Evolutionary conservation across 768 basidiomycete genomes (phyloP), one percentile per base, ranked within the genome.

Genomic region (Termitomyces sp.): DNA sequence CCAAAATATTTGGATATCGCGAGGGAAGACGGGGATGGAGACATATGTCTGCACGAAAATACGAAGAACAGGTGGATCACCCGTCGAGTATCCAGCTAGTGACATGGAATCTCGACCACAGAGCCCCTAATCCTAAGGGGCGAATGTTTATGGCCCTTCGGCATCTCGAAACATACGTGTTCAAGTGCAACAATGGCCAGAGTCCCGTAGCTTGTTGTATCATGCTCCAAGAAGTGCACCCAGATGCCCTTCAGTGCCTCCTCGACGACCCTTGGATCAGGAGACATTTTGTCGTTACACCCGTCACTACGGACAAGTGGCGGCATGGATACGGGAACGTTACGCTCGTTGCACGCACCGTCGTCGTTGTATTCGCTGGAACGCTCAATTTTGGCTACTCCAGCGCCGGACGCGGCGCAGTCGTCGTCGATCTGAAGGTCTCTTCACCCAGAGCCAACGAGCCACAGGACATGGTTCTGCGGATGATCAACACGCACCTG

Each of bases 31-130:
- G 69, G 31, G 66, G 63, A 5, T 82, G 82, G 82, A 80, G 80
- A 61, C 80, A 81, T 54, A 54, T 76, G 51, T 66, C 72, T 10
- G 68, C 72, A 51, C 72, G 72, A 54, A 70, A 71, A n/a, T 64
- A 66, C 57, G 59, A 58, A 29, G 64, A 65, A 20, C 63, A 62
- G 41, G 59, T 61, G 36, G 51, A 59, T 52, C 66, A 65, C 55
- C 57, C 63, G 50, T 67, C 75, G 29, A 72, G 72, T 36, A 64
- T 90, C 50, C 75, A 75, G 56, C 68, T 92, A 50, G 68, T 91
- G 60, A 84, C 87, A 29, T 92, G 89, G 89, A 91, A 92, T 69
- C 63, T 91, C 54, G 81, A 87, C 65, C 84, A 80, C 65, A 61
- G 66, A 41, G 70, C 70, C 16, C 61, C 66, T 0, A 62, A 73